Evolutionary conservation across 352 stramenopile genomes (phyloP), one percentile per base, ranked within the genome.

Genomic region (Globisporangium megalacanthum): DNA sequence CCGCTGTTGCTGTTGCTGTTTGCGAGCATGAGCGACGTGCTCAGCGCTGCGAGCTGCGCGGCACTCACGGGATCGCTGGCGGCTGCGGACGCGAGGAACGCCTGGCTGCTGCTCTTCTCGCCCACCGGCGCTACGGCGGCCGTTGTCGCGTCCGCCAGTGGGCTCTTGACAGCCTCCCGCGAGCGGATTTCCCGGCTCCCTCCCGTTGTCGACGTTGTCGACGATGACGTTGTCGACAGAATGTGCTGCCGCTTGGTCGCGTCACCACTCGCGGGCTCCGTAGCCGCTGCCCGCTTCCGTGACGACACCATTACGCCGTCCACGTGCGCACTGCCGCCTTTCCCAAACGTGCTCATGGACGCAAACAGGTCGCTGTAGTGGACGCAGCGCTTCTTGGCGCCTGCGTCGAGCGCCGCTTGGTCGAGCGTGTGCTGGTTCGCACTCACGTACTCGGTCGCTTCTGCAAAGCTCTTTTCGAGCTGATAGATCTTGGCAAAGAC

Each of bases 401-500:
- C 57, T 0, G 44, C 35, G 6, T 25, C 57, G 14, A 63, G 41
- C 15, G 29, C 36, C 8, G 57, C 17, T 4, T 42, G 33, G 20
- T 63, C 50, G 35, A 41, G 44, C 14, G 20, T 29, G 6, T 58
- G 17, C 49, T 52, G 41, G 35, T 58, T 63, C 13, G 47, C 50
- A 11, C 41, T 42, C 5, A 63, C 42, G 50, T 50, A 63, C 17
- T 57, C 57, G 10, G 42, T 45, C 20, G 50, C 57, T 17, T 63
- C 57, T 5, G 57, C 42, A 19, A 63, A 63, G 44, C 57, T 58
- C 50, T 63, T 63, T 44, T 63, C 57, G 50, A 63, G 57, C 50
- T 58, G 50, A 42, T 63, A 63, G 57, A 63, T 63, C 50, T 63
- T 63, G 41, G 57, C 57, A 29, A 63, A 63, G 41, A 63, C 57